phyloP scores from a whole-genome alignment of 768 basidiomycete species.

The Phanerochaete carnosa region DNA sequence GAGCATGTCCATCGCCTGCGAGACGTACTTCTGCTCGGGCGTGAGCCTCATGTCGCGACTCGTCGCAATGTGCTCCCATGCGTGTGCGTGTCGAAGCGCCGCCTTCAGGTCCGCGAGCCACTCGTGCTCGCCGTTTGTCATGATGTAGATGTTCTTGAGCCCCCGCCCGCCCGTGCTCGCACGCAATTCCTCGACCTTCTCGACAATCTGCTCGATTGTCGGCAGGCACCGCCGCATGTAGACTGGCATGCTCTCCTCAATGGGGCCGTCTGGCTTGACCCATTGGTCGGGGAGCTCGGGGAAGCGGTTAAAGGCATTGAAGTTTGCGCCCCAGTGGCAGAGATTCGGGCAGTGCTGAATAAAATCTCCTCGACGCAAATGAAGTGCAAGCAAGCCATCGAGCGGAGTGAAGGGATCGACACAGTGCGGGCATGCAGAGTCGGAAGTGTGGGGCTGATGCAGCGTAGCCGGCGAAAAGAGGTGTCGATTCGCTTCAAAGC shows the following conservation, averaged over 20 bases:
- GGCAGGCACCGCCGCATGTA: slow-evolving; percentile 42
- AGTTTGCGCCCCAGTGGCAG: slow-evolving; percentile 29
- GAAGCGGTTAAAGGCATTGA: slow-evolving; percentile 43
- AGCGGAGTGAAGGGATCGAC: slow-evolving; percentile 22
- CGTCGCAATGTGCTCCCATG: slow-evolving; percentile 38
- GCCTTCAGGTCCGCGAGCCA: slow-evolving; percentile 39
- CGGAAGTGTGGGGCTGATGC: slow-evolving; percentile 1
- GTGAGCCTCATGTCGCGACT: slow-evolving; percentile 38
- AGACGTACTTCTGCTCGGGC: slow-evolving; percentile 40
- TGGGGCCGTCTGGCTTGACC: slow-evolving; percentile 24
- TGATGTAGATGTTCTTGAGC: slow-evolving; percentile 39
- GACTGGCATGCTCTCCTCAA: slow-evolving; percentile 22
- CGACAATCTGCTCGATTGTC: slow-evolving; percentile 35
- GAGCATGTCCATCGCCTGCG: slow-evolving; percentile 48
- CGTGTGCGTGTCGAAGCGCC: slow-evolving; percentile 27
- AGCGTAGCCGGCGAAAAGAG: slow-evolving; percentile 9
- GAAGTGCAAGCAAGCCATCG: slow-evolving; percentile 41
- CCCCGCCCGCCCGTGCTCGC: slow-evolving; percentile 15
- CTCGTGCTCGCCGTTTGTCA: slow-evolving; percentile 40
- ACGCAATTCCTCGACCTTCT: slow-evolving; percentile 32
- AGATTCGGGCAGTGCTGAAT: slow-evolving; percentile 39
- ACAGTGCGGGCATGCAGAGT: neutral
- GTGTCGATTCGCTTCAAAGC: slow-evolving; percentile 23
- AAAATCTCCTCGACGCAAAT: slow-evolving; percentile 51
- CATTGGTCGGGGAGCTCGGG: slow-evolving; percentile 38